These are phyloP conservation scores for Acacia crassicarpa DNA, from an alignment of 306 rosid species.

Conservation along the genomic window DNA sequence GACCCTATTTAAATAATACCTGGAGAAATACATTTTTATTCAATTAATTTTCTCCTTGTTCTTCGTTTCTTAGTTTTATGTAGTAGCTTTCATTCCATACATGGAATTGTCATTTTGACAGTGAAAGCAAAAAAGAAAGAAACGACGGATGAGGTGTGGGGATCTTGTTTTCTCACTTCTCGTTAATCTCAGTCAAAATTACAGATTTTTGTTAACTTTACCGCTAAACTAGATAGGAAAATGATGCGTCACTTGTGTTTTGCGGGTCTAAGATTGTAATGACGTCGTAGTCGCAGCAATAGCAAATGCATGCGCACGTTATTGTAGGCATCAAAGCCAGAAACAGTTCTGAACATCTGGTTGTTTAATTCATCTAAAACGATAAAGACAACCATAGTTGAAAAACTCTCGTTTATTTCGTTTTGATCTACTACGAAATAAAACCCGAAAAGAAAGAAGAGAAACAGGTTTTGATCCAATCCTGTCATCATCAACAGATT, in stretches of 20 bases:
- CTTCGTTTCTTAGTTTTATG: constrained; percentile 13
- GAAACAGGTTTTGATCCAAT: neutral
- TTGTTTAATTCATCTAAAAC: neutral
- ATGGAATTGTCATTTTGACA: neutral
- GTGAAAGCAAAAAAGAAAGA: neutral
- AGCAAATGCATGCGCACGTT: neutral
- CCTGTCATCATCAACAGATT: neutral
- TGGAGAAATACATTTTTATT: constrained; percentile 15
- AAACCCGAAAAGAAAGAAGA: neutral
- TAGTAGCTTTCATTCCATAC: neutral
- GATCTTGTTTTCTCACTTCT: neutral
- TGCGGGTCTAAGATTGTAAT: neutral
- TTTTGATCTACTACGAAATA: neutral
- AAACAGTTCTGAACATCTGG: neutral
- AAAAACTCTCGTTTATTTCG: neutral
- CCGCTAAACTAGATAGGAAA: neutral
- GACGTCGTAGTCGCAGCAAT: neutral
- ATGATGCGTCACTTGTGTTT: neutral
- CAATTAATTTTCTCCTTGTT: neutral
- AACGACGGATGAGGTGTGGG: neutral
- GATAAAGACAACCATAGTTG: neutral
- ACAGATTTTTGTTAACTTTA: neutral
- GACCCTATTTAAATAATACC: constrained; percentile 36
- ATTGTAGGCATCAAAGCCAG: neutral
- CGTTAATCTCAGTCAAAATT: neutral